These are phyloP conservation scores for Amanita polypyramis DNA, from an alignment of 768 basidiomycete genomes.

Conservation along the genomic window DNA sequence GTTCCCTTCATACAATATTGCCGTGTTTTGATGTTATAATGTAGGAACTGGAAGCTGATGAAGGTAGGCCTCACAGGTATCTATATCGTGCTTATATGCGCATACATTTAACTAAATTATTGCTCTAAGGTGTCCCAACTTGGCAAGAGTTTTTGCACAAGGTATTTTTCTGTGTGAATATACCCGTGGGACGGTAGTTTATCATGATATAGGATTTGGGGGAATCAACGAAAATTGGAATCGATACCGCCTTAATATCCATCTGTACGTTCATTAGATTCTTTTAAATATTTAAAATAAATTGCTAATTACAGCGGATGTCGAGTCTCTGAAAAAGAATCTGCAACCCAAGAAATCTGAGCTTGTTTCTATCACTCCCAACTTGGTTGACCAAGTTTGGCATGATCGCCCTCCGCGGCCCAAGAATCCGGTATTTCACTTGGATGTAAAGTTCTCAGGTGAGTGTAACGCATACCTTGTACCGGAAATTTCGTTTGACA, in stretches of 20 bases:
- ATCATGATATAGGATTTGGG: conserved; percentile 41
- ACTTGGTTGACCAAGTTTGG: conserved; percentile 81
- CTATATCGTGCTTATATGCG: not conserved
- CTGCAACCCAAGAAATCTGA: conserved; percentile 44
- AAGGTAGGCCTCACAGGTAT: conserved; percentile 79
- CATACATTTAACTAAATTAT: not conserved
- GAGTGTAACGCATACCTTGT: conserved; percentile 7
- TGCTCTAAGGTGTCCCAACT: conserved; percentile 60
- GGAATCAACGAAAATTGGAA: conserved; percentile 56
- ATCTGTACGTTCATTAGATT: conserved; percentile 33
- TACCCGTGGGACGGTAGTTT: not conserved
- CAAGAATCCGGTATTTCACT: conserved; percentile 50
- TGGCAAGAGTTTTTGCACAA: conserved; percentile 85
- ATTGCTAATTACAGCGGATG: conserved; percentile 39
- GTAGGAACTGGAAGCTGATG: conserved; percentile 88
- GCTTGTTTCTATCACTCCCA: conserved; percentile 55
- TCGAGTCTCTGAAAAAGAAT: conserved; percentile 45
- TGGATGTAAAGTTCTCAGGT: conserved; percentile 73
- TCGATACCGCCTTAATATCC: conserved; percentile 71
- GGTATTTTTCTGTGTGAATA: conserved; percentile 23
- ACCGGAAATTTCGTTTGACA: not conserved
- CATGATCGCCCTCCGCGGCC: conserved; percentile 61
- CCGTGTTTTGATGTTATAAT: not conserved
- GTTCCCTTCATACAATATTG: not conserved
- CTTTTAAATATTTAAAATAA: not conserved